Percentiles rank a stretch among this genome's conserved stretches.
These are phyloP conservation scores for Rhododendron mucronatum DNA, from an alignment of 148 eudicot species.

Conservation along the genomic window DNA sequence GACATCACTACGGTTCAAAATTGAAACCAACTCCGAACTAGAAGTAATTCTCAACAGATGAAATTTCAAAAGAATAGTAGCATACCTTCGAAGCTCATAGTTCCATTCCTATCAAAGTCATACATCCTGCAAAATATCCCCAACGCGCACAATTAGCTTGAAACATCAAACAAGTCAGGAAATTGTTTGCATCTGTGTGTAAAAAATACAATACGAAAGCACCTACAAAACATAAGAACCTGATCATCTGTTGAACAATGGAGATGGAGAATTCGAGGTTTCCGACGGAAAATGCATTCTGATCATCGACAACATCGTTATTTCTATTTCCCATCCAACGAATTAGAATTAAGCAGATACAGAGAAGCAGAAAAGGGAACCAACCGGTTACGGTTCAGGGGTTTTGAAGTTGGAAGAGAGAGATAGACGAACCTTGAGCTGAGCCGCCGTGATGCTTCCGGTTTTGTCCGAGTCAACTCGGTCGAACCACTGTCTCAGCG, in stretches of 20 bases:
- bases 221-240: conserved; percentile 26
- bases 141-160: neutral
- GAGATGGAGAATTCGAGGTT: conserved; percentile 71
- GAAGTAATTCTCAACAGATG: neutral
- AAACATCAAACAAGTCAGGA: neutral
- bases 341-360: neutral
- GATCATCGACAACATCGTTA: conserved; percentile 1
- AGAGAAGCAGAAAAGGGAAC: neutral
- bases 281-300: conserved; percentile 77
- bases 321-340: neutral
- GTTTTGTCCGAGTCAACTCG: conserved; percentile 78
- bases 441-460: conserved; percentile 68
- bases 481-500: conserved; percentile 76
- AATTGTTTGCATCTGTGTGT: neutral
- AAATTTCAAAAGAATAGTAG: neutral
- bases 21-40: neutral
- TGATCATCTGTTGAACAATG: conserved; percentile 93
- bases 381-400: neutral
- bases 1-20: neutral
- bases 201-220: neutral
- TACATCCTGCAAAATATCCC: conserved; percentile 59
- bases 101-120: conserved; percentile 81
- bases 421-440: conserved; percentile 60
- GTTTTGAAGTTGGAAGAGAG: neutral
- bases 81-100: conserved; percentile 87